A percentile compares a stretch with the other conserved stretches of the same genome.
These are phyloP conservation scores for Colletotrichum eleusines DNA, from an alignment of 2,329 filamentous ascomycete species.

Conservation along the genomic window DNA sequence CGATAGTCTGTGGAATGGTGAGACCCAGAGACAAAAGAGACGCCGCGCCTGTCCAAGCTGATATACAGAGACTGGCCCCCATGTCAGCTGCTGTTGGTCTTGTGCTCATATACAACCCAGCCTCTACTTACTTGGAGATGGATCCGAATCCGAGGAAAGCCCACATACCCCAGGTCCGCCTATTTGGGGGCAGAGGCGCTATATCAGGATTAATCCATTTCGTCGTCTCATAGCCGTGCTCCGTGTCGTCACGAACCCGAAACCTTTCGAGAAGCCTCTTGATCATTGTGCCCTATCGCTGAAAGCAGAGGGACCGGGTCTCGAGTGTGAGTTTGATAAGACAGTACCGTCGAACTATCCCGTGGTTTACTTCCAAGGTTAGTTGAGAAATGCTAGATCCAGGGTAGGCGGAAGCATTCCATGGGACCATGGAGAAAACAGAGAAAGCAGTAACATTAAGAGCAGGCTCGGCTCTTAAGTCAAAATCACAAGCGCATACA, in stretches of 20 bases:
- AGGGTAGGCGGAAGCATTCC: neutral
- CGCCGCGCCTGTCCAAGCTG: conserved; percentile 41
- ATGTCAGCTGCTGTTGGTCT: neutral
- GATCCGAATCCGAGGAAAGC: conserved; percentile 43
- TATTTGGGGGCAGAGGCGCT: conserved; percentile 55
- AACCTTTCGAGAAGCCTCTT: conserved; percentile 30
- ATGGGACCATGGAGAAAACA: neutral
- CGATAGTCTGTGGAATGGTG: conserved; percentile 43
- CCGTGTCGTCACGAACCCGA: conserved; percentile 34
- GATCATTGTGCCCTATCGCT: conserved; percentile 14
- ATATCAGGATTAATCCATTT: conserved; percentile 63
- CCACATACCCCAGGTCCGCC: conserved; percentile 57
- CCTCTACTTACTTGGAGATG: conserved; percentile 41
- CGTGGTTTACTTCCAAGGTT: neutral
- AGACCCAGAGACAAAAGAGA: conserved; percentile 41
- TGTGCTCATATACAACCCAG: neutral
- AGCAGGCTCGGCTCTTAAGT: conserved; percentile 22
- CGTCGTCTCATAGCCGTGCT: conserved; percentile 53
- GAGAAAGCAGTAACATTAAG: neutral
- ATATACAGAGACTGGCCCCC: conserved; percentile 39
- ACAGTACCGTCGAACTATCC: too few species aligned
- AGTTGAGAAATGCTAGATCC: neutral
- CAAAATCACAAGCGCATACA: conserved; percentile 21
- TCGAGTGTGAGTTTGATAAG: neutral
- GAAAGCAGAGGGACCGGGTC: neutral